Percentiles rank a stretch among this genome's conserved stretches.
Evolutionary conservation across 148 eudicot species (phyloP).

Genomic region (Nepenthes mirabilis): DNA sequence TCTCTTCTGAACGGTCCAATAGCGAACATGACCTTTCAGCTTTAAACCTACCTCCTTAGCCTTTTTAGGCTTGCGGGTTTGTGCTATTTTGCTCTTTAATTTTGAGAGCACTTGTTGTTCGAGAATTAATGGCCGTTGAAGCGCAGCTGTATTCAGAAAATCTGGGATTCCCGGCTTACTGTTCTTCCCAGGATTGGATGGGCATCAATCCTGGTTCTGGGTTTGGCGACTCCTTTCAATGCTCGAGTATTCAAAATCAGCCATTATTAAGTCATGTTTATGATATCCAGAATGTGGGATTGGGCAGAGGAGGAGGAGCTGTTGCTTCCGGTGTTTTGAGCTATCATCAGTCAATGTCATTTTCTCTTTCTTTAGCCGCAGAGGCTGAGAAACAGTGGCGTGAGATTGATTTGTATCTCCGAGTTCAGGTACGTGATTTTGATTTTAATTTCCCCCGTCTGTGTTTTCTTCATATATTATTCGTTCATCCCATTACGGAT

Average conservation of each 20-base stretch:
- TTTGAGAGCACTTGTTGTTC: not conserved
- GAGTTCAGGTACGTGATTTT: conserved; percentile 26
- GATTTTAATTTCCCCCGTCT: not conserved
- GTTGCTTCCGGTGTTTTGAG: conserved; percentile 6
- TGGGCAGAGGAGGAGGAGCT: too few species aligned
- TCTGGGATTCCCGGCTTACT: conserved; percentile 8
- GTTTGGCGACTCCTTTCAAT: conserved; percentile 3
- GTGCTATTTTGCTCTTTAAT: not conserved
- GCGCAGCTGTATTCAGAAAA: conserved; percentile 17
- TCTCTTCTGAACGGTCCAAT: conserved; percentile 22
- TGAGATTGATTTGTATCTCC: conserved; percentile 35
- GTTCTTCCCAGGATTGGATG: conserved; percentile 16
- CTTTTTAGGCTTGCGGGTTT: too few species aligned
- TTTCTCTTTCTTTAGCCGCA: conserved; percentile 14
- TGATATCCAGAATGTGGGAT: not conserved
- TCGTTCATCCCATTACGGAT: not conserved
- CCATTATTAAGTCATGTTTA: not conserved
- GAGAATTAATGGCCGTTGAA: conserved; percentile 19
- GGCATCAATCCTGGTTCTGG: conserved; percentile 9
- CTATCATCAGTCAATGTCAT: conserved; percentile 9
- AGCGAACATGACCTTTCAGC: conserved; percentile 14
- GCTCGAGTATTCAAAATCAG: not conserved
- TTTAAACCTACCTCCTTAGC: conserved; percentile 13
- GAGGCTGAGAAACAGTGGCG: conserved; percentile 32
- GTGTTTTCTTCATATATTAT: not conserved